Evolutionary conservation across 306 rosid genomes (phyloP), one percentile per base, ranked within the genome.

Genomic region (Cucurbita argyrosperma): DNA sequence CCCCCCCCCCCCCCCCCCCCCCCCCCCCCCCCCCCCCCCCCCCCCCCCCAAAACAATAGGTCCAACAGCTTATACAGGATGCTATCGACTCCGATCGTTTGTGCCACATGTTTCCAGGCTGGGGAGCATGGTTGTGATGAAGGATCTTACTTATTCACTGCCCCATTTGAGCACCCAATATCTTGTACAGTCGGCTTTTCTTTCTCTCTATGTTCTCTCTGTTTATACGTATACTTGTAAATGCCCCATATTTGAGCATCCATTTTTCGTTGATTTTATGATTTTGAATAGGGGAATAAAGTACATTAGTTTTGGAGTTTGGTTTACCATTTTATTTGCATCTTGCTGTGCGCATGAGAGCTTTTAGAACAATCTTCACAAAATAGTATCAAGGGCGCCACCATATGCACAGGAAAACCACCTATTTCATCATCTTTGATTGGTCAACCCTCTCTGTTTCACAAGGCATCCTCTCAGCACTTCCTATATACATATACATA

Each of bases 41-140:
- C 18, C 4, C 68, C 1, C 35, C 35, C 35, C 35, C 35, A 39
- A n/a, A 64, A 40, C 26, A 47, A 78, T 82, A 93, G 98, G 96
- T 90, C 43, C 98, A 93, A 84, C 96, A 90, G 77, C 92, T 90
- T 45, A 87, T 93, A 65, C 98, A 90, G 76, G 98, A 93, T 82
- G 96, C 98, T 37, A 86, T 87, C 43, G 98, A 93, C 80, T 76
- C 98, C 0, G 96, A 93, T 79, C 88, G 97, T 23, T 84, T 89
- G 49, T 93, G 92, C 74, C 94, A 90, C 73, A 59, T 93, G 93
- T 93, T 79, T 85, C 92, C 98, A 57, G 98, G 98, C 69, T 93
- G 98, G 98, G 98, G 89, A 76, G 86, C 96, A 40, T 90, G 98
- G 96, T 76, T 90, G 86, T 89, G 79, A 83, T 66, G n/a, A 19